A percentile compares a stretch with the other conserved stretches of the same genome.
Conservation (phyloP, 176 grass and related monocot genomes). For the Dendrocalamus sinicus region DNA sequence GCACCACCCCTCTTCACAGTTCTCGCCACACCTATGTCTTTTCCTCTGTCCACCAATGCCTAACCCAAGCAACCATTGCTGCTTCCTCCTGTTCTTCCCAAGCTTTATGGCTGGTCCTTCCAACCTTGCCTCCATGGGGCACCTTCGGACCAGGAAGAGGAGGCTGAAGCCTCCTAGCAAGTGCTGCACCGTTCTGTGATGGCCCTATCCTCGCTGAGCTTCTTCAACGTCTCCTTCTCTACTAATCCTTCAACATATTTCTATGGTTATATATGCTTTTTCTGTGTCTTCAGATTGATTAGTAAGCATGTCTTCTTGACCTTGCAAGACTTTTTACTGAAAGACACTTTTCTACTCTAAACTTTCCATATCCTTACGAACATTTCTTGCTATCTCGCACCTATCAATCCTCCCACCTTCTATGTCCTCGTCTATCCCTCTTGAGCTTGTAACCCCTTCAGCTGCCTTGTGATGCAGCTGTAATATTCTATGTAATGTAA, state of each 20-base stretch:
- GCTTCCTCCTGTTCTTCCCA: conserved; percentile 16
- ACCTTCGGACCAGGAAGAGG: not conserved
- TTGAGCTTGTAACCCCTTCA: conserved; percentile 38
- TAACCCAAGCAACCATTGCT: not conserved
- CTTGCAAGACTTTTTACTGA: conserved; percentile 48
- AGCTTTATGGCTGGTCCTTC: conserved; percentile 10
- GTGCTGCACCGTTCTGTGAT: not conserved
- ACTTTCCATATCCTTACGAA: fast-evolving
- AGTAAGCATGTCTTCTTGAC: conserved; percentile 38
- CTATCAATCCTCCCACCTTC: conserved; percentile 5
- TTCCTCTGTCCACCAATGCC: conserved; percentile 2
- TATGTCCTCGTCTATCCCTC: conserved; percentile 43
- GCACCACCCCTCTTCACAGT: not conserved
- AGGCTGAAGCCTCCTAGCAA: not conserved
- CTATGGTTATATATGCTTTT: fast-evolving
- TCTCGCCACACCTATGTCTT: not conserved
- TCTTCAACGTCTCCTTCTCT: fast-evolving
- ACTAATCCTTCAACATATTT: fast-evolving
- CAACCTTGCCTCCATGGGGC: not conserved
- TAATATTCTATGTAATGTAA: not conserved
- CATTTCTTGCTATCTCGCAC: fast-evolving
- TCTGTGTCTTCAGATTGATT: not conserved
- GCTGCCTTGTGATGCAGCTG: not conserved
- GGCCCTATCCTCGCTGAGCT: conserved; percentile 47
- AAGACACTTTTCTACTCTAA: fast-evolving